Evolutionary conservation across 257 asterid species (phyloP).

Genomic region (Lithospermum erythrorhizon): DNA sequence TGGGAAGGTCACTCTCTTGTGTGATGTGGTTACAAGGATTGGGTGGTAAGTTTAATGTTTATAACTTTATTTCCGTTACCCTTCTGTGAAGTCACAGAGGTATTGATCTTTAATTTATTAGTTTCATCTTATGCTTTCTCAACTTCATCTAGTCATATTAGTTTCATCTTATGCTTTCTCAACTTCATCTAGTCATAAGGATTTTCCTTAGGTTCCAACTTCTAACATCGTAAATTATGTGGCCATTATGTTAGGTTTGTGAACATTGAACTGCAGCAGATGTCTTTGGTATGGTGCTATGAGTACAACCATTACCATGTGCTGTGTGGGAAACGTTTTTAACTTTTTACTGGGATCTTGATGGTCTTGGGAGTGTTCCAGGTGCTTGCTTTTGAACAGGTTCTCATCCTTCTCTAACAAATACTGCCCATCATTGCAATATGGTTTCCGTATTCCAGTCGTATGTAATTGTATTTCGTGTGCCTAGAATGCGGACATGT

Average conservation of each 20-base stretch:
- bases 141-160: background rate
- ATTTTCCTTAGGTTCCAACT: background rate
- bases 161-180: background rate
- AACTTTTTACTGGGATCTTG: conserved; percentile 65
- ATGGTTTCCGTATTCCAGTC: background rate
- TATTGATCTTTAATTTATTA: background rate
- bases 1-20: conserved; percentile 55
- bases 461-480: background rate
- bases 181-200: background rate
- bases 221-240: conserved; percentile 1
- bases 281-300: conserved; percentile 36
- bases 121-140: background rate
- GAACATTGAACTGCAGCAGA: conserved; percentile 32
- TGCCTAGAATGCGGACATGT: no score
- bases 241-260: conserved; percentile 25
- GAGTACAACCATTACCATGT: conserved; percentile 50
- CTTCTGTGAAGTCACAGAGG: no score
- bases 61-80: background rate
- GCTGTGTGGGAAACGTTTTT: conserved; percentile 56
- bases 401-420: conserved; percentile 10
- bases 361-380: conserved; percentile 66
- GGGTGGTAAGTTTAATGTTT: conserved; percentile 31
- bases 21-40: conserved; percentile 47
- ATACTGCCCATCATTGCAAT: background rate
- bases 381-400: conserved; percentile 73